Conservation (phyloP, 768 basidiomycete genomes). For the Lentinula edodes region DNA sequence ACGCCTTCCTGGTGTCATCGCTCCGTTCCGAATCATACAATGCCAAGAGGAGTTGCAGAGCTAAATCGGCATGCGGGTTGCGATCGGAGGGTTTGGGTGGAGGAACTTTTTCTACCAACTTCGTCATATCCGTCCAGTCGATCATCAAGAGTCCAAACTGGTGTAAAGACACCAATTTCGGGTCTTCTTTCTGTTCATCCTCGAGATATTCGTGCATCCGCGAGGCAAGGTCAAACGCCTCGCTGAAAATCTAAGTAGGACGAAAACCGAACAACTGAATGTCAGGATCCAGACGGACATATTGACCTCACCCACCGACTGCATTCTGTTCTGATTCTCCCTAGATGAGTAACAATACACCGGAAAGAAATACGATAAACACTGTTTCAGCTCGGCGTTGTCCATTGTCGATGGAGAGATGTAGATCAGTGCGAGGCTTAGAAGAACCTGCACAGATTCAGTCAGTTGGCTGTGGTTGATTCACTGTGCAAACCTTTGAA, state of each 20-base stretch:
- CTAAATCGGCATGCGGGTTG: slow-evolving; percentile 51
- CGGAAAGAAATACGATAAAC: slow-evolving; percentile 93
- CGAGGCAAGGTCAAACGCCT: slow-evolving; percentile 57
- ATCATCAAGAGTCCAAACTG: slow-evolving; percentile 77
- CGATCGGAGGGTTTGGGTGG: slow-evolving; percentile 12
- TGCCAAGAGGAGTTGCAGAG: slow-evolving; percentile 45
- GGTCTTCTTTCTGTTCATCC: slow-evolving; percentile 65
- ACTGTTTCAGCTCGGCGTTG: slow-evolving; percentile 86
- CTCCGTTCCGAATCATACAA: slow-evolving; percentile 43
- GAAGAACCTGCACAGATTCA: slow-evolving; percentile 17
- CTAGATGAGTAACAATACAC: slow-evolving; percentile 87
- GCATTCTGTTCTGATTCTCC: slow-evolving; percentile 67
- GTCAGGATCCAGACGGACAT: background rate
- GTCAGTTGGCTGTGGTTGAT: background rate
- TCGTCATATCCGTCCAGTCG: slow-evolving; percentile 86
- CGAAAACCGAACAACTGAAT: background rate
- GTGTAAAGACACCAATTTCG: slow-evolving; percentile 65
- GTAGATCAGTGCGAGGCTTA: slow-evolving; percentile 51
- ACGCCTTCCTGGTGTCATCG: slow-evolving; percentile 52
- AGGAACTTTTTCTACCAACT: slow-evolving; percentile 40
- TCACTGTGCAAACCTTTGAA: slow-evolving; percentile 44
- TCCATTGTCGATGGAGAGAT: slow-evolving; percentile 80
- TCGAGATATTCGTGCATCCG: slow-evolving; percentile 59
- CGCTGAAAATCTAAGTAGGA: slow-evolving; percentile 56
- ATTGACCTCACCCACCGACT: slow-evolving; percentile 27